phyloP scores from a whole-genome alignment of 2,329 filamentous ascomycete species.

The Aspergillus oerlinghausenensis region DNA sequence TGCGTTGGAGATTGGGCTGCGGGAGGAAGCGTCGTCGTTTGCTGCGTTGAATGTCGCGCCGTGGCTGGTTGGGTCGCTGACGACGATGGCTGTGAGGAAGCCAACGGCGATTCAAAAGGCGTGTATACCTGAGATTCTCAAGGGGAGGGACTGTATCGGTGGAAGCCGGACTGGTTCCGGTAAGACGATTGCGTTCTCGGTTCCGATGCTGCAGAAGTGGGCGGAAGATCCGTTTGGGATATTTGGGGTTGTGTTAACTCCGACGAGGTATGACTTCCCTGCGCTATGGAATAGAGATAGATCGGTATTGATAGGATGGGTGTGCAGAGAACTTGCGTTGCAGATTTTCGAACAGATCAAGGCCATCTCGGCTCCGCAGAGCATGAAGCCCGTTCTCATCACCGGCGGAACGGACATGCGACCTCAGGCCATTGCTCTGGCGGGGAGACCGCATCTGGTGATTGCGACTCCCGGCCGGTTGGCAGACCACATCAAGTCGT shows the following conservation, averaged over 20 bases:
- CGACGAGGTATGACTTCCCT: slow-evolving; percentile 58
- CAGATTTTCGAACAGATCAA: slow-evolving; percentile 97
- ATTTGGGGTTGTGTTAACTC: slow-evolving; percentile 83
- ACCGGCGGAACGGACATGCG: slow-evolving; percentile 94
- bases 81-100: slow-evolving; percentile 72
- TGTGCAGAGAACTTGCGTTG: slow-evolving; percentile 74
- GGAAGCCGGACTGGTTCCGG: slow-evolving; percentile 92
- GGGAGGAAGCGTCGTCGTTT: slow-evolving; percentile 57
- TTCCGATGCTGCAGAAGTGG: slow-evolving; percentile 91
- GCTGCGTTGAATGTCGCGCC: slow-evolving; percentile 67
- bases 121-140: slow-evolving; percentile 88
- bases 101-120: slow-evolving; percentile 90
- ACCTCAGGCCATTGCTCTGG: slow-evolving; percentile 77
- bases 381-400: slow-evolving; percentile 80
- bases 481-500: slow-evolving; percentile 88
- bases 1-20: slow-evolving; percentile 36
- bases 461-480: slow-evolving; percentile 91
- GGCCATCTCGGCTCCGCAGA: slow-evolving; percentile 82
- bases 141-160: slow-evolving; percentile 90
- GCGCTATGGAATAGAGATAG: neutral
- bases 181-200: slow-evolving; percentile 94
- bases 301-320: neutral
- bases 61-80: slow-evolving; percentile 82
- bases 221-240: slow-evolving; percentile 87
- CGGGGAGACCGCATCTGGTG: slow-evolving; percentile 79